A percentile compares a stretch with the other conserved stretches of the same genome.
These are phyloP conservation scores for Colletotrichum spinosum DNA, from an alignment of 2,329 filamentous ascomycete species.

Conservation along the genomic window DNA sequence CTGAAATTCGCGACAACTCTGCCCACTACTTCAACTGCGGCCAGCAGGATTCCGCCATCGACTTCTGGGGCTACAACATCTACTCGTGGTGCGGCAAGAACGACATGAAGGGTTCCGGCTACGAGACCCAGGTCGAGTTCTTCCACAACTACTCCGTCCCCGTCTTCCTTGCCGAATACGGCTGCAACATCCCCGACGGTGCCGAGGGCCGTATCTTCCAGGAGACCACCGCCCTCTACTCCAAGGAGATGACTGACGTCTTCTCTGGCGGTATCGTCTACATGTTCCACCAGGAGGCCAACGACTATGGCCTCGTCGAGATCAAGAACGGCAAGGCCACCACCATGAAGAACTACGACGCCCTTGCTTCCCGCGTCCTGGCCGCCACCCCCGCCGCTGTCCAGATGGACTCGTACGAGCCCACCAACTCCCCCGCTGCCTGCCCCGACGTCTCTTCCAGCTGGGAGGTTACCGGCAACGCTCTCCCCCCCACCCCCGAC, in stretches of 20 bases:
- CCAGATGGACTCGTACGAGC: slow-evolving; percentile 74
- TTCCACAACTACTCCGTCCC: slow-evolving; percentile 92
- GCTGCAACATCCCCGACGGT: slow-evolving; percentile 80
- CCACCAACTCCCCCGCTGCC: slow-evolving; percentile 75
- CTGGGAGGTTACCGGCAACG: slow-evolving; percentile 76
- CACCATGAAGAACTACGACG: slow-evolving; percentile 80
- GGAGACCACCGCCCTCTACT: slow-evolving; percentile 86
- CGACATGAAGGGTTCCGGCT: slow-evolving; percentile 80
- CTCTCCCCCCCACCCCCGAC: slow-evolving; percentile 87
- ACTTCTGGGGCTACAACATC: slow-evolving; percentile 99
- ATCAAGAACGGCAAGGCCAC: slow-evolving; percentile 67
- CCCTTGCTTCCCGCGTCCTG: slow-evolving; percentile 77
- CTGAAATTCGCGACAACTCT: slow-evolving; percentile 82
- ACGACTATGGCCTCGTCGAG: slow-evolving; percentile 86
- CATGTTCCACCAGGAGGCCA: slow-evolving; percentile 95
- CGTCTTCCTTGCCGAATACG: slow-evolving; percentile 98
- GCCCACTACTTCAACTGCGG: slow-evolving; percentile 97
- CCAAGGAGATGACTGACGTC: slow-evolving; percentile 82
- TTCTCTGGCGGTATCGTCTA: slow-evolving; percentile 98
- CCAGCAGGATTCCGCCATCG: slow-evolving; percentile 73
- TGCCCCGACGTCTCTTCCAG: slow-evolving; percentile 75
- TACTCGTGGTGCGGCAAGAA: slow-evolving; percentile 98
- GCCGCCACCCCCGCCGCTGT: slow-evolving; percentile 75
- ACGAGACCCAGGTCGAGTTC: slow-evolving; percentile 84
- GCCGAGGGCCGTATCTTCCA: slow-evolving; percentile 80